Evolutionary conservation across 208 protist genomes (phyloP), one percentile per base, ranked within the genome.

Genomic region (Zelonia costaricensis): DNA sequence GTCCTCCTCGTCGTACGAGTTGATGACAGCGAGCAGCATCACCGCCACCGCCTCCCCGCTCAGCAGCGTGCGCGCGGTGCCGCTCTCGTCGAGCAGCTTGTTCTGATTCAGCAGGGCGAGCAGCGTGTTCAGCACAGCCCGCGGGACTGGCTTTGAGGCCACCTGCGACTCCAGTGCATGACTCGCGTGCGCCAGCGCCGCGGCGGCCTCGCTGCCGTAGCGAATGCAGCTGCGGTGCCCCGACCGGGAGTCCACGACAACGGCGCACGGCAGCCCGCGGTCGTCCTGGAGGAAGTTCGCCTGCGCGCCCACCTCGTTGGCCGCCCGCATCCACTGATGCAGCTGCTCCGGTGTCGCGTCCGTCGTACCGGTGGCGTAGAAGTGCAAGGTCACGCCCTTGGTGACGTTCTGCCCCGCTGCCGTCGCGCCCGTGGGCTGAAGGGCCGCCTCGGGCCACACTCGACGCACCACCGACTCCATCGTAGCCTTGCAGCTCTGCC

Each of bases 11-110:
- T 47, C 55, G 63, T 83, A 83, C 9, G 71, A 78, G 43, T 83
- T 83, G 18, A 83, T 52, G 18, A 83, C 54, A 10, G 77, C 39
- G 13, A 76, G 56, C 22, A 83, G 53, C 77, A 83, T 83, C 22
- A 67, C 65, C 2, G 61, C 67, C 28, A 79, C 47, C 16, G 77
- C 77, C 48, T 83, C 77, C 2, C 67, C 67, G 36, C 66, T 79
- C 25, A 83, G 44, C 30, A 60, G 40, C 4, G 67, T 59, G n/a
- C 35, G 54, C 4, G 48, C 54, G 13, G 47, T 67, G 10, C 70
- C 76, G 44, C 62, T 62, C 23, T 73, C 67, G 48, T 79, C 72
- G 4, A 83, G 25, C 1, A 78, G 78, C 23, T 74, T 78, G 46
- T 83, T 83, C 60, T 83, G 72, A 15, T 60, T 58, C 42, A 83